Percentiles rank a stretch among this genome's conserved stretches.
phyloP scores from a whole-genome alignment of 2,329 filamentous ascomycete genomes.

The Diaporthe sp. region DNA sequence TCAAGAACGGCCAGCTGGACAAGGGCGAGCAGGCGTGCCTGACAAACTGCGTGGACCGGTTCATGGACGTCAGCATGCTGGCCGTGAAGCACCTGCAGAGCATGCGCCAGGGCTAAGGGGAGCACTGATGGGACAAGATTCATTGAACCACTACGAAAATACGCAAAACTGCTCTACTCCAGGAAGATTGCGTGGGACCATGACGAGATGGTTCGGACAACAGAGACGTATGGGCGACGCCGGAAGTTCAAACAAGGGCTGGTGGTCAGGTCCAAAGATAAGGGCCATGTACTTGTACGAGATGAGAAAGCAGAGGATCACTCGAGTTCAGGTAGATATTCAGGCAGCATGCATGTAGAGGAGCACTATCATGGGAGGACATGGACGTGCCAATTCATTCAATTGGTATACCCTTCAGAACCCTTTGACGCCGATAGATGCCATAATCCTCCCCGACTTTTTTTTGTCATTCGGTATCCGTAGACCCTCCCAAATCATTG shows the following conservation, averaged over 20 bases:
- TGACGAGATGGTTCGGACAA: background rate
- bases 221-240: background rate
- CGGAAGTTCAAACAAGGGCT: background rate
- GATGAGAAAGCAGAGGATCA: background rate
- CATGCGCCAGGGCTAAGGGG: conserved; percentile 50
- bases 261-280: background rate
- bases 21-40: conserved; percentile 84
- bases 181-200: background rate
- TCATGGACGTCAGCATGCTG: conserved; percentile 87
- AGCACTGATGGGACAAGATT: background rate
- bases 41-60: conserved; percentile 92
- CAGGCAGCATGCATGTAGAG: conserved; percentile 3
- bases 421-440: conserved; percentile 35
- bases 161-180: background rate
- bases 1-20: conserved; percentile 79
- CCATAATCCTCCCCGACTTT: conserved; percentile 31
- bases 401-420: conserved; percentile 36
- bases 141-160: background rate
- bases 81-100: conserved; percentile 87
- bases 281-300: background rate
- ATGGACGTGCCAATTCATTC: conserved; percentile 37
- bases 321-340: background rate
- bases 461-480: conserved; percentile 29
- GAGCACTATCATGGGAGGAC: conserved; percentile 21
- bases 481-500: conserved; percentile 28